Evolutionary conservation across 352 stramenopile species (phyloP).

Genomic region (Pythium periplocum): DNA sequence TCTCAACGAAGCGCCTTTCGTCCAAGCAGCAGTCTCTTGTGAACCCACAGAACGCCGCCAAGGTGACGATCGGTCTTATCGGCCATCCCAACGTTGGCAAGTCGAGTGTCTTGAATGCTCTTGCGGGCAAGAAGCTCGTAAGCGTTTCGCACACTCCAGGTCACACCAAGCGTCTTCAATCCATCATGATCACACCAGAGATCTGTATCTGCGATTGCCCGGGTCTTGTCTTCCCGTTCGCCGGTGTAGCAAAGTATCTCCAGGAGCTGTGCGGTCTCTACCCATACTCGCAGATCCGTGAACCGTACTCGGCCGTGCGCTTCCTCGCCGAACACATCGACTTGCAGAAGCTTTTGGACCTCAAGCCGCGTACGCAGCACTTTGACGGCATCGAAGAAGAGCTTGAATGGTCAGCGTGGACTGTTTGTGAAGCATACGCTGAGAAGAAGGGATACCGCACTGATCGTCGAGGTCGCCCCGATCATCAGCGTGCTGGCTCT

Average conservation of each 20-base stretch:
- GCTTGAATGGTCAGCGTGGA: conserved; percentile 82
- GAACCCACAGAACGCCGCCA: conserved; percentile 39
- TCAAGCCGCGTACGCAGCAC: conserved; percentile 64
- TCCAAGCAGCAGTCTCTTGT: conserved; percentile 24
- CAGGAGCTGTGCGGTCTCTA: conserved; percentile 82
- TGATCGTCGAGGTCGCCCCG: conserved; percentile 65
- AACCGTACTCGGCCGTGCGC: conserved; percentile 83
- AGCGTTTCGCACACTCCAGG: conserved; percentile 83
- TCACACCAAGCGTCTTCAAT: conserved; percentile 84
- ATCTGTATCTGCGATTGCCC: conserved; percentile 87
- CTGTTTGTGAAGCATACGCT: conserved; percentile 77
- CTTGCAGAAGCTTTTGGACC: conserved; percentile 60
- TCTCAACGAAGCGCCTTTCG: conserved; percentile 14
- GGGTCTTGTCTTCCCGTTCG: conserved; percentile 82
- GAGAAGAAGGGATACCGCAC: conserved; percentile 81
- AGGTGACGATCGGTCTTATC: conserved; percentile 83
- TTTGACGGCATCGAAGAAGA: conserved; percentile 79
- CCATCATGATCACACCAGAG: conserved; percentile 75
- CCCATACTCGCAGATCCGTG: conserved; percentile 84
- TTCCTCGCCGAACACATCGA: conserved; percentile 77
- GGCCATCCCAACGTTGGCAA: conserved; percentile 88
- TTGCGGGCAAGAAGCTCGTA: conserved; percentile 84
- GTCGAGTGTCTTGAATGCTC: conserved; percentile 80
- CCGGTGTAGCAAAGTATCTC: conserved; percentile 72
- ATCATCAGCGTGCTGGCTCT: conserved; percentile 74